phyloP scores from a whole-genome alignment of 2,329 filamentous ascomycete species.

The Neofusicoccum sp. region DNA sequence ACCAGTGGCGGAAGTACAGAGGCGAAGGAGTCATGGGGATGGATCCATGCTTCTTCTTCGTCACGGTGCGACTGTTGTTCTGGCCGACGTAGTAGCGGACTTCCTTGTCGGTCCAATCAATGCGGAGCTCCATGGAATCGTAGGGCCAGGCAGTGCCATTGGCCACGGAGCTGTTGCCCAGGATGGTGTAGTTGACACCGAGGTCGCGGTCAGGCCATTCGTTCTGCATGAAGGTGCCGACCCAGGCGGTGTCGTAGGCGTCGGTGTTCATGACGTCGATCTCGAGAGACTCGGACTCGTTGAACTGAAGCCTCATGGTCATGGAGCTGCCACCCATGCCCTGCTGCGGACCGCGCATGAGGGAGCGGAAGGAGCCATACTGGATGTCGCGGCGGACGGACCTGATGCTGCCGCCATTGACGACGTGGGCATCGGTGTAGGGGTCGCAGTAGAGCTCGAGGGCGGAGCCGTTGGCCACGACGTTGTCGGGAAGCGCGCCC shows the following conservation, averaged over 20 bases:
- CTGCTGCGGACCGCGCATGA: constrained; percentile 44
- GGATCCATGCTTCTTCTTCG: constrained; percentile 34
- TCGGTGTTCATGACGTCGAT: constrained; percentile 52
- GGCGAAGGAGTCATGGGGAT: constrained; percentile 47
- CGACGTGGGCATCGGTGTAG: constrained; percentile 41
- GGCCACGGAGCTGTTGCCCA: constrained; percentile 30
- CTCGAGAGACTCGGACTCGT: constrained; percentile 47
- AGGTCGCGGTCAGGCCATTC: constrained; percentile 42
- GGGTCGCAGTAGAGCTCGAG: constrained; percentile 41
- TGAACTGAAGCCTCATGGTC: constrained; percentile 51
- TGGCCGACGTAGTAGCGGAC: constrained; percentile 49
- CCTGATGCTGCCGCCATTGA: constrained; percentile 47
- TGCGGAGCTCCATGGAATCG: constrained; percentile 50
- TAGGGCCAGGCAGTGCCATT: constrained; percentile 43
- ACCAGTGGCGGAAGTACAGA: constrained; percentile 53
- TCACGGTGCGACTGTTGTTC: constrained; percentile 38
- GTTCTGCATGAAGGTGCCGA: constrained; percentile 42
- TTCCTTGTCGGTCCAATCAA: constrained; percentile 51
- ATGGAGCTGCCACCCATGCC: constrained; percentile 46
- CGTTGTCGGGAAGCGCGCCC: constrained; percentile 45
- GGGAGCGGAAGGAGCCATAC: constrained; percentile 50
- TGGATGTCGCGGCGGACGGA: constrained; percentile 51
- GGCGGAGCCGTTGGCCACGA: constrained; percentile 31
- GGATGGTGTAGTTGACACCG: constrained; percentile 47
- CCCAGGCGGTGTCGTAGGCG: constrained; percentile 40